Base-by-base conservation (phyloP, 257 asterid species). In the Capsicum pubescens region DNA sequence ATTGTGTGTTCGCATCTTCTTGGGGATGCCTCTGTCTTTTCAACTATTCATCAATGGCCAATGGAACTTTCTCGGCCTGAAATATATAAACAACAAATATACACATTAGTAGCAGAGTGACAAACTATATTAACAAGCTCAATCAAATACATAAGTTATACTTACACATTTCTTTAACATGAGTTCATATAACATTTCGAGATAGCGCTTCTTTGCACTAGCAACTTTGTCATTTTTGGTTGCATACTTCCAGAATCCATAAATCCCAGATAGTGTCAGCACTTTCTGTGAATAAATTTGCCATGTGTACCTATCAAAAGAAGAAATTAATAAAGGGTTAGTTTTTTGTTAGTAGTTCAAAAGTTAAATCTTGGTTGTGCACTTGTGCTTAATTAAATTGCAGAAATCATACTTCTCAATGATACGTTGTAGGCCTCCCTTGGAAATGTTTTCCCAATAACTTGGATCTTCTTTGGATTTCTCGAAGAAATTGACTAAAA, bases 21-120 rank as follows among this genome's bases (percentile, higher is more conserved):
- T 57, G 42, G 26, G 13, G 39, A 79, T 57, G 35, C 17, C 13
- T 35, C 19, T 59, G 17, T 12, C 4, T 58, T 50, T 79, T 42
- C 68, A 80, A 42, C 83, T 80, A 80, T 61, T 83, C 85, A 83
- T 83, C 85, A 55, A 68, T 56, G 60, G 85, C 85, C 67, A 83
- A 36, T 54, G 85, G 85, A 57, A 83, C 81, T 26, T 57, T 54
- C 35, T 83, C 81, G 12, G 85, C 85, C 85, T 83, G 57, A 83
- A 68, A 83, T 10, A 26, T 35, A 26, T 26, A 17, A 26, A 6
- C 54, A 68, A 54, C 46, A 76, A 52, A 76, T 16, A n/a, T 60
- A 11, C 77, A 39, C 8, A 83, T 32, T 56, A 69, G 67, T 16
- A 71, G 7, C 60, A 72, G 15, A 8, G 9, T n/a, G 15, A 2